A percentile compares a stretch with the other conserved stretches of the same genome.
phyloP scores from a whole-genome alignment of 257 asterid genomes.

The Asclepias syriaca region DNA sequence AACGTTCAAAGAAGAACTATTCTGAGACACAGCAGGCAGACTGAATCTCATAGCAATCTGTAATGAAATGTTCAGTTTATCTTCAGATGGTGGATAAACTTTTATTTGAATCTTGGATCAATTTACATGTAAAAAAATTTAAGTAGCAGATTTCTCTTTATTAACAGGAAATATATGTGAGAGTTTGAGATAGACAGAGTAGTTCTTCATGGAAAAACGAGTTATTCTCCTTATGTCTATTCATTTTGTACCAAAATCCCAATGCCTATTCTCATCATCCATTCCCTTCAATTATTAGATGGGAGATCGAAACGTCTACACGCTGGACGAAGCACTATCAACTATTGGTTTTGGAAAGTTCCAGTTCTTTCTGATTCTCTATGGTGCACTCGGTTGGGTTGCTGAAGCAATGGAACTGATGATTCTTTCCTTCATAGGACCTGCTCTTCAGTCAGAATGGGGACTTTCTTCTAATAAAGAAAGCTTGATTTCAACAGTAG shows the following conservation, averaged over 20 bases:
- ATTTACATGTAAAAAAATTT: neutral
- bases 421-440: conserved; percentile 77
- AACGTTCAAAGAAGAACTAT: neutral
- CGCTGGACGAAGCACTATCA: conserved; percentile 64
- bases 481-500: conserved; percentile 61
- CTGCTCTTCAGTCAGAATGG: conserved; percentile 73
- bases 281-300: conserved; percentile 28
- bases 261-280: neutral
- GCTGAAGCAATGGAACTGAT: conserved; percentile 87
- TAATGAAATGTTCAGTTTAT: neutral
- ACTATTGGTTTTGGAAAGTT: conserved; percentile 66
- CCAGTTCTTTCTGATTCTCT: conserved; percentile 53
- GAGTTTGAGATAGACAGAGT: neutral
- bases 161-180: too few species aligned
- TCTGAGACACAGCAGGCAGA: neutral
- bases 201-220: neutral
- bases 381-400: conserved; percentile 69
- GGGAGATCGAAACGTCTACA: conserved; percentile 47
- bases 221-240: neutral
- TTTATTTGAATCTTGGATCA: neutral
- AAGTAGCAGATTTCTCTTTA: too few species aligned
- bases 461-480: conserved; percentile 58
- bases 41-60: neutral
- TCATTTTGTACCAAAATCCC: neutral
- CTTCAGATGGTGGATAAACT: neutral